Base-by-base conservation (phyloP, 441 rosid genomes). In the Oxalis stricta region DNA sequence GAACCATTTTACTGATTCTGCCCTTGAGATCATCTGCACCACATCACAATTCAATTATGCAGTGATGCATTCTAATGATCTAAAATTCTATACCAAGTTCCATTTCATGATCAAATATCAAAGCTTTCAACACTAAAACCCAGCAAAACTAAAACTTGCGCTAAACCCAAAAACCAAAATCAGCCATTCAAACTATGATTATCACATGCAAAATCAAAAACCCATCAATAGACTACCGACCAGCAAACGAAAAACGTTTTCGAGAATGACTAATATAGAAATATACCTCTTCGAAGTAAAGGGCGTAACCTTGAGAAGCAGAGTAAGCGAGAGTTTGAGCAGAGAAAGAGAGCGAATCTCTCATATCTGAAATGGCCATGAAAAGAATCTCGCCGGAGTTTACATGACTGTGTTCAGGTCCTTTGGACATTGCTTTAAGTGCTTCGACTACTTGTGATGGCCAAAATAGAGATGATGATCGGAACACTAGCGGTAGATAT, bases 261-360 rank as follows among this genome's bases (percentile, higher is more conserved):
- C n/a, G 24, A 43, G 29, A 15, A 22, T 35, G 23, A 0, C 46
- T 35, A 35, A 16, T 14, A 15, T 18, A 40, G 41, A 5, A 21
- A 22, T 46, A 33, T 19, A 84, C 95, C 70, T 82, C 87, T 42
- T 82, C 89, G 49, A 89, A 89, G 78, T 71, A 76, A 56, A 82
- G 66, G 5, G 77, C 63, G 56, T 73, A 76, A 38, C 96, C 98
- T 24, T 55, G 60, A 14, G 52, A 55, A 38, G 85, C 63, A 41
- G 32, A 66, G 8, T 64, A 73, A 9, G 81, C 52, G 36, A 89
- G 70, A 59, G 69, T 52, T 17, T 59, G 44, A 26, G 60, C 38
- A 17, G 63, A 70, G 18, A 65, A 55, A 23, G 71, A 56, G 7
- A 79, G 69, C 14, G 79, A 65, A 47, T 30, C 47, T 41, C 88